Percentiles rank a stretch among this genome's conserved stretches.
Evolutionary conservation across 805 yeast species (phyloP).

Genomic region (Dipodascus geniculatus): DNA sequence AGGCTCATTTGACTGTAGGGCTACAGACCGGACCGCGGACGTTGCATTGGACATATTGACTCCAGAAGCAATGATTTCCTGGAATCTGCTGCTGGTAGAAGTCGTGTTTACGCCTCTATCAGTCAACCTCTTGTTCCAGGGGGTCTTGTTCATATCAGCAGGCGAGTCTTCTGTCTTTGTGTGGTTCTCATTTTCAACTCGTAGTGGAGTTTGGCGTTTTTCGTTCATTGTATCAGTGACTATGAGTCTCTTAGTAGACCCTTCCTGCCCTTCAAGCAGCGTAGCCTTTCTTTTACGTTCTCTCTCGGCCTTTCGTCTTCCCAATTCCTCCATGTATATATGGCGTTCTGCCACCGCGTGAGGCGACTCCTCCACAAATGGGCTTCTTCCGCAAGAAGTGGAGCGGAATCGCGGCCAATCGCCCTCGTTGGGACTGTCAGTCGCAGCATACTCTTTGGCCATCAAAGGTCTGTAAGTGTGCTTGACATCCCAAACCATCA

Average conservation of each 20-base stretch:
- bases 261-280: slow-evolving; percentile 15
- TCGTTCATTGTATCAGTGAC: slow-evolving; percentile 25
- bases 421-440: slow-evolving; percentile 28
- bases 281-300: slow-evolving; percentile 1
- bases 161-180: slow-evolving; percentile 12
- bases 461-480: slow-evolving; percentile 74
- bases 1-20: slow-evolving; percentile 19
- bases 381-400: slow-evolving; percentile 67
- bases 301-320: slow-evolving; percentile 4
- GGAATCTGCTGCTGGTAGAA: slow-evolving; percentile 20
- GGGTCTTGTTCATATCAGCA: slow-evolving; percentile 21
- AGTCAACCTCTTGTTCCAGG: slow-evolving; percentile 14
- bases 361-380: slow-evolving; percentile 39
- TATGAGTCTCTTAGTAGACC: slow-evolving; percentile 44
- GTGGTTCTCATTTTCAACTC: slow-evolving; percentile 27
- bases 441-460: slow-evolving; percentile 58
- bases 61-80: slow-evolving; percentile 52
- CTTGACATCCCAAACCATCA: slow-evolving; percentile 69
- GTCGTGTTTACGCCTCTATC: slow-evolving; percentile 18
- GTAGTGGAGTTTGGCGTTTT: slow-evolving; percentile 21
- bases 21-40: slow-evolving; percentile 24
- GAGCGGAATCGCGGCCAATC: slow-evolving; percentile 50
- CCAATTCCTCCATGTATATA: not conserved
- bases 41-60: slow-evolving; percentile 25
- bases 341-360: not conserved